phyloP scores from a whole-genome alignment of 129 eudicot species.

The Logfia minima region DNA sequence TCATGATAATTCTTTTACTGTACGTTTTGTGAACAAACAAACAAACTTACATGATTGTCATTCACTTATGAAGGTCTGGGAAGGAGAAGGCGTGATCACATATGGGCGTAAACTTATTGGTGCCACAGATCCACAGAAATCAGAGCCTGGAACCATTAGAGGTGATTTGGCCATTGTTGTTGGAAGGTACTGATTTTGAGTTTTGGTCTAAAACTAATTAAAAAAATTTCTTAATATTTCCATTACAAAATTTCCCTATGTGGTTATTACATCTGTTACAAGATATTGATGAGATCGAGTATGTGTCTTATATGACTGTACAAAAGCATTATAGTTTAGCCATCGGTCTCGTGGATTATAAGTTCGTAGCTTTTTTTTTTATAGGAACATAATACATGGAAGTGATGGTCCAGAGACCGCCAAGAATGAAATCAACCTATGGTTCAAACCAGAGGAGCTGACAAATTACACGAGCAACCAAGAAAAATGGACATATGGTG shows the following conservation, averaged over 20 bases:
- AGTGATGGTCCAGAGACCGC: slow-evolving; percentile 99
- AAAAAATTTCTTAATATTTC: no score
- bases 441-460: slow-evolving; percentile 97
- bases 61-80: slow-evolving; percentile 73
- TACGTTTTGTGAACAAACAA: not conserved
- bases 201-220: not conserved
- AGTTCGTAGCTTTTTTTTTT: not conserved
- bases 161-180: slow-evolving; percentile 95
- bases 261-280: not conserved
- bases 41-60: not conserved
- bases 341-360: not conserved
- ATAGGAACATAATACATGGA: slow-evolving; percentile 91
- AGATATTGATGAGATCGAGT: not conserved
- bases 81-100: slow-evolving; percentile 97
- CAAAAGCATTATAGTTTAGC: not conserved
- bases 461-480: slow-evolving; percentile 73
- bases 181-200: slow-evolving; percentile 61
- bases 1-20: not conserved
- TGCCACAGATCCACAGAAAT: slow-evolving; percentile 94
- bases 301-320: no score
- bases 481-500: slow-evolving; percentile 92
- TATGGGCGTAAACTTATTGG: slow-evolving; percentile 98
- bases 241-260: not conserved
- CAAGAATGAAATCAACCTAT: slow-evolving; percentile 81
- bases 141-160: slow-evolving; percentile 98